Evolutionary conservation across 208 protist genomes (phyloP).

Genomic region (Acanthamoeba lenticulata): DNA sequence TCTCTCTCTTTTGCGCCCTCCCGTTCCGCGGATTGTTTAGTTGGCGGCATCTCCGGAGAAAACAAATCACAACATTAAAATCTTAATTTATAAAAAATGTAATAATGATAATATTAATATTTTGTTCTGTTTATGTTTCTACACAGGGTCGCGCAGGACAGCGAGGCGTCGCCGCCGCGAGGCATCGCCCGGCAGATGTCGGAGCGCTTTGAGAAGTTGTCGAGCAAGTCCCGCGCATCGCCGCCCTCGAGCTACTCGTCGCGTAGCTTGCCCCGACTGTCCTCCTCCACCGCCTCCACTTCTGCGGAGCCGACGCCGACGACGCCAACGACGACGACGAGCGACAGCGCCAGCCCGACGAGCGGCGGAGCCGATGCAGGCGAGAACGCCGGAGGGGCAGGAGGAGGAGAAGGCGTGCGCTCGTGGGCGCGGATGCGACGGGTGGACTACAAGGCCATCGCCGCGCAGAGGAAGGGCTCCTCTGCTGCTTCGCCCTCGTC

Average conservation of each 20-base stretch:
- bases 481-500: neutral
- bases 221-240: neutral
- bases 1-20: too few relatives aligned
- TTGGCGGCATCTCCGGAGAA: too few relatives aligned
- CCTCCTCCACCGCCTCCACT: neutral
- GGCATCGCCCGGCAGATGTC: constrained; percentile 10
- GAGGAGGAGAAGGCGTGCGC: neutral
- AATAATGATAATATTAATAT: too few relatives aligned
- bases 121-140: too few relatives aligned
- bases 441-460: constrained; percentile 16
- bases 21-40: too few relatives aligned
- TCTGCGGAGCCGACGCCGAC: neutral
- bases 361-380: neutral
- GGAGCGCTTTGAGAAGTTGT: constrained; percentile 44
- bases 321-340: neutral
- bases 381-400: neutral
- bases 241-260: neutral
- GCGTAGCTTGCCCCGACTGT: neutral
- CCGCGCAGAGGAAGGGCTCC: constrained; percentile 38
- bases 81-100: too few relatives aligned
- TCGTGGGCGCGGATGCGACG: constrained; percentile 14
- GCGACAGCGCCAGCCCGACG: neutral
- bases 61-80: too few relatives aligned
- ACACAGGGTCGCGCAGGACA: neutral
- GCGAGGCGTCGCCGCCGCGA: neutral